phyloP scores from a whole-genome alignment of 805 yeast species.

The Brettanomyces naardenensis region DNA sequence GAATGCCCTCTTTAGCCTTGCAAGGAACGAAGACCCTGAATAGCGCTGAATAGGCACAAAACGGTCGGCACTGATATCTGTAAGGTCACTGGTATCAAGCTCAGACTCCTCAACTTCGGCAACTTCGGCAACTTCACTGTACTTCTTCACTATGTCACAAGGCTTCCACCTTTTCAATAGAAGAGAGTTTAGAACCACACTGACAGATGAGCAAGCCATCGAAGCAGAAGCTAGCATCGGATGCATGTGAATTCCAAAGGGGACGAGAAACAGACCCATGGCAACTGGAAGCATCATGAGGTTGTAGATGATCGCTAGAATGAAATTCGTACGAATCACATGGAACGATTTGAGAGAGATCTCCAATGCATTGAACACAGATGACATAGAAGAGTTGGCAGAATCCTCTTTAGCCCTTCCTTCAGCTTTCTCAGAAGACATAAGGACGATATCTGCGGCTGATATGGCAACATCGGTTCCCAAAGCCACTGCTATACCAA shows the following conservation, averaged over 20 bases:
- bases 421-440: conserved; percentile 31
- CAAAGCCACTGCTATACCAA: conserved; percentile 86
- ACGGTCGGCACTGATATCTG: too few species aligned
- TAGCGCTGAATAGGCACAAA: too few species aligned
- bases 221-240: conserved; percentile 89
- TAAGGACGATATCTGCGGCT: conserved; percentile 86
- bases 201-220: conserved; percentile 88
- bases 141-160: not conserved
- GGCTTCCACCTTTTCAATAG: conserved; percentile 57
- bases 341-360: conserved; percentile 63
- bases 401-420: conserved; percentile 8
- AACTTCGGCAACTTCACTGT: not conserved
- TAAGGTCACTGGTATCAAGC: too few species aligned
- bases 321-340: conserved; percentile 71
- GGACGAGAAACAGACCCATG: conserved; percentile 77
- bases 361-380: conserved; percentile 55
- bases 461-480: conserved; percentile 97
- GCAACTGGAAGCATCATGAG: conserved; percentile 85
- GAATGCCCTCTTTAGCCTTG: not conserved
- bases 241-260: conserved; percentile 67
- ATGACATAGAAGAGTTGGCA: conserved; percentile 26
- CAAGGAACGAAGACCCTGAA: not conserved
- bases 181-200: conserved; percentile 79
- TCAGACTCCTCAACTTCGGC: not conserved
- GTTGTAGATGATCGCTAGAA: conserved; percentile 85